Evolutionary conservation across 2,329 filamentous ascomycete species (phyloP).

Genomic region (Fusarium lateritium): DNA sequence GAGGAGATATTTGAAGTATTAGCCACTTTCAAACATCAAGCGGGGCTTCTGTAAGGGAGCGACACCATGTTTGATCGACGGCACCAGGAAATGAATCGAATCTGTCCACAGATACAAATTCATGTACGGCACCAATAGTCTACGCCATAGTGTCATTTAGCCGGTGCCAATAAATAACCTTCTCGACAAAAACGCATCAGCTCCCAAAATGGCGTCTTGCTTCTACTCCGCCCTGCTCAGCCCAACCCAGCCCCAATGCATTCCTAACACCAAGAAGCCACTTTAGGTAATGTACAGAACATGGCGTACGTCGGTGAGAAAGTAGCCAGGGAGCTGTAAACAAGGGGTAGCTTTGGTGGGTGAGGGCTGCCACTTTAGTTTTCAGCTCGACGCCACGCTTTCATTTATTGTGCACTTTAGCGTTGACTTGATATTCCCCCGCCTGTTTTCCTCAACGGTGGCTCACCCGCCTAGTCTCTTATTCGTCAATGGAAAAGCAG

Average conservation of each 20-base stretch:
- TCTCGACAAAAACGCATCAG: not conserved
- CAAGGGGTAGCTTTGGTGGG: not conserved
- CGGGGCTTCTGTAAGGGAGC: no score
- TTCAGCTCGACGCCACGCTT: slow-evolving; percentile 26
- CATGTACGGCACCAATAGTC: no score
- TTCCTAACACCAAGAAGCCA: not conserved
- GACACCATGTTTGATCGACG: no score
- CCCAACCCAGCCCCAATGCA: slow-evolving; percentile 10
- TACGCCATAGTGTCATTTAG: no score
- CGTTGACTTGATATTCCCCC: not conserved
- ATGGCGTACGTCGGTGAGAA: slow-evolving; percentile 19
- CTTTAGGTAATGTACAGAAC: not conserved
- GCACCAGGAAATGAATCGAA: no score
- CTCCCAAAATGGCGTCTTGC: not conserved
- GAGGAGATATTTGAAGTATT: no score
- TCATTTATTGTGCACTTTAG: not conserved
- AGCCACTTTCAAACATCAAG: no score
- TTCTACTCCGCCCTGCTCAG: not conserved
- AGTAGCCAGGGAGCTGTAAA: slow-evolving; percentile 7
- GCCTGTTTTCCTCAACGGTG: slow-evolving; percentile 1
- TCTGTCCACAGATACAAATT: no score
- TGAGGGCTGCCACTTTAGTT: not conserved
- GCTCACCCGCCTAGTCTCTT: not conserved
- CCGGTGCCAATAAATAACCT: no score
- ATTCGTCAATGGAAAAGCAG: slow-evolving; percentile 20